These are phyloP conservation scores for Neonectria hederae DNA, from an alignment of 2,329 filamentous ascomycete species.

Conservation along the genomic window DNA sequence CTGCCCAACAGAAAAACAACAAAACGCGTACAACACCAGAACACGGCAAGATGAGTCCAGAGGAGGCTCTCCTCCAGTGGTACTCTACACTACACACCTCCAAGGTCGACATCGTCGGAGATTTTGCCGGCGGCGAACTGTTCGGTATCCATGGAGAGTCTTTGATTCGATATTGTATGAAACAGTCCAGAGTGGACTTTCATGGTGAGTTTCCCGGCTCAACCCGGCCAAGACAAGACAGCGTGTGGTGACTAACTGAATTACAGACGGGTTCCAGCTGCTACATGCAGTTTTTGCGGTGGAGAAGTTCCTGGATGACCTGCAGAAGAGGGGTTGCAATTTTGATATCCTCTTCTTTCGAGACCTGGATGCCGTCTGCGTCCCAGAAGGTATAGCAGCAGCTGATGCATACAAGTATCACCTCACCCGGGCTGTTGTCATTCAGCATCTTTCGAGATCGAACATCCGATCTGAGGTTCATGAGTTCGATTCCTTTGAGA, in stretches of 20 bases:
- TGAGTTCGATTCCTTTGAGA: constrained; percentile 58
- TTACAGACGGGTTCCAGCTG: constrained; percentile 70
- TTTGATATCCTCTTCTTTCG: constrained; percentile 79
- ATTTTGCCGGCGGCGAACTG: constrained; percentile 78
- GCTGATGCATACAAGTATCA: constrained; percentile 60
- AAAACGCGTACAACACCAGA: not conserved
- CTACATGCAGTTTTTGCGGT: constrained; percentile 76
- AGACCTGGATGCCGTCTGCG: constrained; percentile 62
- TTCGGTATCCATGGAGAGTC: constrained; percentile 80
- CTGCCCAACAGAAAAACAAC: not conserved
- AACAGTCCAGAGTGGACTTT: constrained; percentile 72
- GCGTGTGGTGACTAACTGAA: constrained; percentile 3
- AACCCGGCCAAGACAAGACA: not conserved
- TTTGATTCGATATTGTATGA: constrained; percentile 71
- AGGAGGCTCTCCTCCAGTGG: constrained; percentile 19
- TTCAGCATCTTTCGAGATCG: constrained; percentile 64
- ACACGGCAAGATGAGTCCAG: not conserved
- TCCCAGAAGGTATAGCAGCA: constrained; percentile 52
- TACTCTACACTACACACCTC: constrained; percentile 17
- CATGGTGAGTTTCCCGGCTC: constrained; percentile 48
- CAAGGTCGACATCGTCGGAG: constrained; percentile 73
- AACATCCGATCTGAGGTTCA: constrained; percentile 44
- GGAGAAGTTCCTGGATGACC: constrained; percentile 70
- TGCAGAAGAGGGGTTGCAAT: constrained; percentile 71
- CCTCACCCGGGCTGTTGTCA: constrained; percentile 69